These are phyloP conservation scores for Fusarium aywerte DNA, from an alignment of 2,329 filamentous ascomycete species.

Conservation along the genomic window DNA sequence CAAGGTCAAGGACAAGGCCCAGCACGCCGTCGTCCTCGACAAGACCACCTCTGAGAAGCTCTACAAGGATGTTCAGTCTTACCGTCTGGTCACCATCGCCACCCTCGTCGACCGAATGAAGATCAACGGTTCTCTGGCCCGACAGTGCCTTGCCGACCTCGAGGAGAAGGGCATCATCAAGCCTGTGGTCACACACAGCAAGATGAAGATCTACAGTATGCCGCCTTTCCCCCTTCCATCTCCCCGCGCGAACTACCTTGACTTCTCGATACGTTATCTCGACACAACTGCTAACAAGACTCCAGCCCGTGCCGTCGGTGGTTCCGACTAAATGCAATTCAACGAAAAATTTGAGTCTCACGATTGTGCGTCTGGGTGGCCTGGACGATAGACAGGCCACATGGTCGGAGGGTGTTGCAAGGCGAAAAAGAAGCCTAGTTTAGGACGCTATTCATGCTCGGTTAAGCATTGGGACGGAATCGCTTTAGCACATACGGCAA, in stretches of 20 bases:
- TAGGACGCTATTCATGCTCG: conserved; percentile 56
- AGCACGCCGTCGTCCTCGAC: conserved; percentile 99
- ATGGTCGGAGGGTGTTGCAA: conserved; percentile 51
- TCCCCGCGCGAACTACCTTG: conserved; percentile 6
- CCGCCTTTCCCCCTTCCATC: conserved; percentile 22
- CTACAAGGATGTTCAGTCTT: conserved; percentile 99
- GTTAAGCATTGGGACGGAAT: conserved; percentile 55
- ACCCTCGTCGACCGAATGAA: conserved; percentile 99
- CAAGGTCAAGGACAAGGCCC: conserved; percentile 99
- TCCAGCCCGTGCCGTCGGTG: conserved; percentile 70
- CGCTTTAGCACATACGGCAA: conserved; percentile 53
- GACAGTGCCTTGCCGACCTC: conserved; percentile 87
- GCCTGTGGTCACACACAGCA: conserved; percentile 95
- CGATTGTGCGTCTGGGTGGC: conserved; percentile 54
- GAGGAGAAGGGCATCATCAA: conserved; percentile 99
- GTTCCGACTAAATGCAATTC: conserved; percentile 54
- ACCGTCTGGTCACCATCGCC: conserved; percentile 98
- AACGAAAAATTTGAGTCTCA: conserved; percentile 51
- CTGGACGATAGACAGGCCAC: conserved; percentile 52
- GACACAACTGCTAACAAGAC: conserved; percentile 46
- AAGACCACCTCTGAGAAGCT: conserved; percentile 98
- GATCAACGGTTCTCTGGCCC: conserved; percentile 98
- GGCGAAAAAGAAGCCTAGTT: conserved; percentile 50
- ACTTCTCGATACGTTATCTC: background rate
- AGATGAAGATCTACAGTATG: conserved; percentile 96